Conservation (phyloP, 140 eudicot genomes). For the Ambrosia hybrid region DNA sequence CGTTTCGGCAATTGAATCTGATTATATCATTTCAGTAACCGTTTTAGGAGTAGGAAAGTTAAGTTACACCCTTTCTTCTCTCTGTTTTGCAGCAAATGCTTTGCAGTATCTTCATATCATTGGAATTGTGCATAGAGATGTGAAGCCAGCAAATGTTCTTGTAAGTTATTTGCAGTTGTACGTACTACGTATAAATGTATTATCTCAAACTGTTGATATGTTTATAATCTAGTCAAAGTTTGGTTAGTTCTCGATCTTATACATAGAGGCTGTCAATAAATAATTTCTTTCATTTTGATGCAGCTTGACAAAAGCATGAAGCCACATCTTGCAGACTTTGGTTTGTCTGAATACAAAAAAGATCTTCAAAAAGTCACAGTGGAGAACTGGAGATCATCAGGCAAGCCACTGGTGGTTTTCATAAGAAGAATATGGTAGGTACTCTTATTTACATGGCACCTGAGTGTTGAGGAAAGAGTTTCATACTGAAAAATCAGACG, state of each 20-base stretch:
- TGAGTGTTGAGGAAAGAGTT: conserved; percentile 82
- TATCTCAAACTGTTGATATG: not conserved
- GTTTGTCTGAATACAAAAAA: conserved; percentile 82
- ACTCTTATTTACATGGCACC: conserved; percentile 99
- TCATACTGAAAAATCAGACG: conserved; percentile 87
- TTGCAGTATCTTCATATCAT: conserved; percentile 83
- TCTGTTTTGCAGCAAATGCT: conserved; percentile 73
- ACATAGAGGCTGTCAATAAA: not conserved
- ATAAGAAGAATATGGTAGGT: conserved; percentile 97
- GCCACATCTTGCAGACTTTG: conserved; percentile 94
- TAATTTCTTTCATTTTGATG: conserved; percentile 25
- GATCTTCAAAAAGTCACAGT: conserved; percentile 70
- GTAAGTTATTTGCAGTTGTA: conserved; percentile 47
- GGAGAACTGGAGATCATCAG: conserved; percentile 86
- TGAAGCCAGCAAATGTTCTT: conserved; percentile 96
- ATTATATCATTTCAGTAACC: not conserved
- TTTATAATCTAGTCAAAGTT: not conserved
- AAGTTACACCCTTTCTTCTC: conserved; percentile 21
- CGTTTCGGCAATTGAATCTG: not conserved
- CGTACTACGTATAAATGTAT: not conserved
- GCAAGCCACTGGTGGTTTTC: conserved; percentile 98
- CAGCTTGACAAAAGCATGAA: conserved; percentile 72
- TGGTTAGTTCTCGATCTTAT: not conserved
- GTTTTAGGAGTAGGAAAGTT: not conserved
- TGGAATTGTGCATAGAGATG: conserved; percentile 96